These are phyloP conservation scores for Cladosporium sp. DNA, from an alignment of 2,329 filamentous ascomycete genomes.

Conservation along the genomic window DNA sequence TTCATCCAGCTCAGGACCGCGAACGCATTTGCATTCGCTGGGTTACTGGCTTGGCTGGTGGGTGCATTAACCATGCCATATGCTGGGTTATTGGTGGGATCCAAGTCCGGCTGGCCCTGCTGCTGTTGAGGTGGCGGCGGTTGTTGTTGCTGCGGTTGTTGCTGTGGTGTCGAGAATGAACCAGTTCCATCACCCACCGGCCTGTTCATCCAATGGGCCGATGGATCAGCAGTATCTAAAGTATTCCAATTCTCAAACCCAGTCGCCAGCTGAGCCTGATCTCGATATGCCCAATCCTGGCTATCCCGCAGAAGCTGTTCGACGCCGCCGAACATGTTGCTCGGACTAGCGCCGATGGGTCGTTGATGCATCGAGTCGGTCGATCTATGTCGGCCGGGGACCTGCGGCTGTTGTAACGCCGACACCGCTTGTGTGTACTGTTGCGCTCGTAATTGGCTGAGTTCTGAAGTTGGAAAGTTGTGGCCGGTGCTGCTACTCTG, in stretches of 20 bases:
- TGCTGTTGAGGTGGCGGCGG: neutral
- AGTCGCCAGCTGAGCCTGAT: constrained; percentile 56
- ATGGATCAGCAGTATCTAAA: neutral
- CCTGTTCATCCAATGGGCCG: neutral
- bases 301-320: constrained; percentile 59
- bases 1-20: constrained; percentile 24
- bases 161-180: neutral
- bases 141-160: neutral
- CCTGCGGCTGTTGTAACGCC: constrained; percentile 17
- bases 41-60: neutral
- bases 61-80: neutral
- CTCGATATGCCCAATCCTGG: constrained; percentile 57
- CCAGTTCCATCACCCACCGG: neutral
- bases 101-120: neutral
- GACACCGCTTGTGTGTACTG: constrained; percentile 22
- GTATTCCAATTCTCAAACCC: constrained; percentile 59
- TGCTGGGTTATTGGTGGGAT: neutral
- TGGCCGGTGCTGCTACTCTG: constrained; percentile 14
- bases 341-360: constrained; percentile 36
- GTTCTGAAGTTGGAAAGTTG: constrained; percentile 20
- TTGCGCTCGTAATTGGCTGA: constrained; percentile 20
- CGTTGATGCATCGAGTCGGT: constrained; percentile 18
- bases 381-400: constrained; percentile 10
- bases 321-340: constrained; percentile 54
- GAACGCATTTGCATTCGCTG: constrained; percentile 6